phyloP scores from a whole-genome alignment of 192 early-diverging fungal genomes.

The Neocallimastix lanati region DNA sequence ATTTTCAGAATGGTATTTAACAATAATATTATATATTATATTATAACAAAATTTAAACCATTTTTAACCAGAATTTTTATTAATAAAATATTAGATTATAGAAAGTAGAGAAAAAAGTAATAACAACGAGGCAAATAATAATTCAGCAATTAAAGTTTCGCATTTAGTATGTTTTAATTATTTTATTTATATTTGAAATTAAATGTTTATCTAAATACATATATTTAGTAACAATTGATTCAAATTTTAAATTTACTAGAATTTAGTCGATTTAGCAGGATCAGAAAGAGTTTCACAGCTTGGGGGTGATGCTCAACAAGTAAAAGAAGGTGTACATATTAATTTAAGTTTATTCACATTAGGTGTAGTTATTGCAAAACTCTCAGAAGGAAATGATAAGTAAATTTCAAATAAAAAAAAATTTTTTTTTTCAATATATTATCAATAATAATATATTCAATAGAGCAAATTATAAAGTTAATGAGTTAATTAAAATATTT shows the following conservation, averaged over 20 bases:
- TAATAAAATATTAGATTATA: neutral
- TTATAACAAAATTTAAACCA: neutral
- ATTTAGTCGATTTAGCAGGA: conserved; percentile 3
- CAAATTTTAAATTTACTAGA: neutral
- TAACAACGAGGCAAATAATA: neutral
- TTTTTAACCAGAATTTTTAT: neutral
- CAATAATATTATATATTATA: neutral
- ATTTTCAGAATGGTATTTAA: conserved; percentile 3
- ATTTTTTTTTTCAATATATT: no score
- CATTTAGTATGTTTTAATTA: conserved; percentile 2
- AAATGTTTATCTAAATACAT: no score
- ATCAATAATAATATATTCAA: no score
- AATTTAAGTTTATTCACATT: conserved; percentile 4
- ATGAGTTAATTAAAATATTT: no score
- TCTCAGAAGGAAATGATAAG: conserved; percentile 3
- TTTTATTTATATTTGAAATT: neutral
- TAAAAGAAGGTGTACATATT: conserved; percentile 5
- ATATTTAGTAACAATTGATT: no score
- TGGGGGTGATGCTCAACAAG: conserved; percentile 1
- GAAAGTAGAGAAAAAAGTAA: conserved; percentile 1
- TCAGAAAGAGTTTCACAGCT: conserved; percentile 4
- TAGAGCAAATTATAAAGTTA: no score
- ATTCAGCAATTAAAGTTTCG: conserved; percentile 2
- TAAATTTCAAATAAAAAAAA: no score
- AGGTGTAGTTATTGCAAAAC: conserved; percentile 4